These are phyloP conservation scores for Posidonia oceanica DNA, from an alignment of 116 monocot species.

Conservation along the genomic window DNA sequence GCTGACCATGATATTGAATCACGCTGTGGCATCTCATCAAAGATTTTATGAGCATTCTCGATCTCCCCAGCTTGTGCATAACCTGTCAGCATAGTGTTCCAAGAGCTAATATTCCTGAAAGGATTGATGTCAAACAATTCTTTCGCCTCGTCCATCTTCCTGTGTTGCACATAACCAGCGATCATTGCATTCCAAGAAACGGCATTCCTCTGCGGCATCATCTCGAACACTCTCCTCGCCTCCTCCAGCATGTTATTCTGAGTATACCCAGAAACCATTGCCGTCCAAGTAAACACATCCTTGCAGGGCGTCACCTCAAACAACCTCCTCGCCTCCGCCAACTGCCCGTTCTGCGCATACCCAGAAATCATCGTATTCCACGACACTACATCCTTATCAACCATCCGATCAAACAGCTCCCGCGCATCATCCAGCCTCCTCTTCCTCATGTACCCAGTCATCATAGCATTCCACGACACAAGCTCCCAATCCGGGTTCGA, in stretches of 20 bases:
- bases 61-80: constrained; percentile 65
- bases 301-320: constrained; percentile 27
- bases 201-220: constrained; percentile 57
- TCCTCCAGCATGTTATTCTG: constrained; percentile 60
- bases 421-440: constrained; percentile 25
- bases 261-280: constrained; percentile 73
- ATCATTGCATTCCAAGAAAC: constrained; percentile 87
- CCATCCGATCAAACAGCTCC: constrained; percentile 53
- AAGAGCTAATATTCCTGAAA: constrained; percentile 45
- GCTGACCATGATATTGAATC: constrained; percentile 61
- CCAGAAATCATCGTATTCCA: constrained; percentile 75
- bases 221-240: constrained; percentile 46
- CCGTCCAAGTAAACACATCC: constrained; percentile 90
- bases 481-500: constrained; percentile 44
- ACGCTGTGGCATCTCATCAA: constrained; percentile 28
- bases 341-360: constrained; percentile 47
- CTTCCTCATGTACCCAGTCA: constrained; percentile 37
- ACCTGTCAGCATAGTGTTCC: constrained; percentile 71
- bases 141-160: constrained; percentile 26
- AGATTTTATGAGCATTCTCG: constrained; percentile 25
- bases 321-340: constrained; percentile 35
- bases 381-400: constrained; percentile 44
- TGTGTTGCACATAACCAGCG: constrained; percentile 37
- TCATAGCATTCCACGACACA: constrained; percentile 80
- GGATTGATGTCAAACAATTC: constrained; percentile 60